These are phyloP conservation scores for Mucor lusitanicus DNA, from an alignment of 371 early-diverging fungal species.

Conservation along the genomic window DNA sequence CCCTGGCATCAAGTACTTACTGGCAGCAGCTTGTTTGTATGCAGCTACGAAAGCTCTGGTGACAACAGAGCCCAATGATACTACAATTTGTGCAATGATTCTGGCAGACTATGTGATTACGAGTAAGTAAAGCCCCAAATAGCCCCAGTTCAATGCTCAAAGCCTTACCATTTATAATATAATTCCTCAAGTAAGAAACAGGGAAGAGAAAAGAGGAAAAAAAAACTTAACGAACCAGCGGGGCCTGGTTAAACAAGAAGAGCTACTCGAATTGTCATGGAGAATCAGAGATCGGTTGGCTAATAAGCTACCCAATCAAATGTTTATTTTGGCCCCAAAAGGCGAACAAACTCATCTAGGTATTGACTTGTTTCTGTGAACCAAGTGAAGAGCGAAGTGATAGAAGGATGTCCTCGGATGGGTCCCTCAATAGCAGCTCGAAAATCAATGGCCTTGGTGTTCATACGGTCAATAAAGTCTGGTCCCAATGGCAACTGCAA, in stretches of 20 bases:
- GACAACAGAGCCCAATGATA: constrained; percentile 84
- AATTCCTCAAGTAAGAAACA: neutral
- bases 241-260: constrained; percentile 7
- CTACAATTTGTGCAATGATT: constrained; percentile 85
- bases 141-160: neutral
- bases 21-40: constrained; percentile 88
- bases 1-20: constrained; percentile 56
- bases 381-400: constrained; percentile 29
- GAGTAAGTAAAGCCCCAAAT: too few species aligned
- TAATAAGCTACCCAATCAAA: neutral
- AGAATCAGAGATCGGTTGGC: neutral
- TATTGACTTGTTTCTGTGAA: constrained; percentile 15
- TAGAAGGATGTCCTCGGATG: constrained; percentile 25
- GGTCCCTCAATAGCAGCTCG: constrained; percentile 25
- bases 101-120: constrained; percentile 51
- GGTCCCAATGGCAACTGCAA: constrained; percentile 33
- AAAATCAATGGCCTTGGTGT: constrained; percentile 20
- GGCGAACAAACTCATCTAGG: neutral
- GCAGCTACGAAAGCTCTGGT: constrained; percentile 94
- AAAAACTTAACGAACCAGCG: constrained; percentile 9
- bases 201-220: neutral
- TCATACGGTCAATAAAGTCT: constrained; percentile 30
- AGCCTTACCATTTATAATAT: neutral
- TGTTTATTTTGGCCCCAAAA: neutral
- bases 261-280: neutral